phyloP scores from a whole-genome alignment of 257 asterid species.

The Ehretia macrophylla region DNA sequence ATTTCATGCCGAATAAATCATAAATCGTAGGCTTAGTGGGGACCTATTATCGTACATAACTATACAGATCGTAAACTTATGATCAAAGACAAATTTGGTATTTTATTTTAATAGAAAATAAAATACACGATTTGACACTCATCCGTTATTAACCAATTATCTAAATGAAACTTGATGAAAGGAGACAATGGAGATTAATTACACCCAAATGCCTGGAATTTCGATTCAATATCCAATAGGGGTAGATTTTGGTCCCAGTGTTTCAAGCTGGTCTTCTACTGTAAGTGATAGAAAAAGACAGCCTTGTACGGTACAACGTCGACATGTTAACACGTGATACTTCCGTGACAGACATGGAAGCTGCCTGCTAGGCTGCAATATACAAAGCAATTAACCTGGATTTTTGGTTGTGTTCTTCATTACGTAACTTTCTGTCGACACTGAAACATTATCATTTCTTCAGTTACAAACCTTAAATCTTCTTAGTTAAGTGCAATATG shows the following conservation, averaged over 20 bases:
- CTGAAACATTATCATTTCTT: not conserved
- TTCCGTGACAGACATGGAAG: constrained; percentile 1
- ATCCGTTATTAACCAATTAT: no score
- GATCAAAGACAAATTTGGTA: no score
- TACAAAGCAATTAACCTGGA: not conserved
- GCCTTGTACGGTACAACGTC: not conserved
- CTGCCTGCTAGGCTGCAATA: constrained; percentile 7
- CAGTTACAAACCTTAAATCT: constrained; percentile 13
- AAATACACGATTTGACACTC: no score
- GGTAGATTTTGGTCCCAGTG: not conserved
- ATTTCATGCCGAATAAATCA: not conserved
- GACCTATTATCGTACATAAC: not conserved
- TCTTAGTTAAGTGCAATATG: constrained; percentile 12
- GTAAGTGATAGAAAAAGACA: not conserved
- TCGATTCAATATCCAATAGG: no score
- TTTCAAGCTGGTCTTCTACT: no score
- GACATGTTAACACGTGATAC: constrained; percentile 8
- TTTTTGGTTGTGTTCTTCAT: not conserved
- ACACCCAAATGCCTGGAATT: not conserved
- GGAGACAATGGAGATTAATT: not conserved
- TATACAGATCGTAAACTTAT: not conserved
- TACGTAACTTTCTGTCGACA: not conserved
- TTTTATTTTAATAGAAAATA: no score
- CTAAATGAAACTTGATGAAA: not conserved
- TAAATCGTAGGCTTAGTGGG: not conserved